phyloP scores from a whole-genome alignment of 2,329 filamentous ascomycete genomes.

The Rhinocladiella mackenziei region DNA sequence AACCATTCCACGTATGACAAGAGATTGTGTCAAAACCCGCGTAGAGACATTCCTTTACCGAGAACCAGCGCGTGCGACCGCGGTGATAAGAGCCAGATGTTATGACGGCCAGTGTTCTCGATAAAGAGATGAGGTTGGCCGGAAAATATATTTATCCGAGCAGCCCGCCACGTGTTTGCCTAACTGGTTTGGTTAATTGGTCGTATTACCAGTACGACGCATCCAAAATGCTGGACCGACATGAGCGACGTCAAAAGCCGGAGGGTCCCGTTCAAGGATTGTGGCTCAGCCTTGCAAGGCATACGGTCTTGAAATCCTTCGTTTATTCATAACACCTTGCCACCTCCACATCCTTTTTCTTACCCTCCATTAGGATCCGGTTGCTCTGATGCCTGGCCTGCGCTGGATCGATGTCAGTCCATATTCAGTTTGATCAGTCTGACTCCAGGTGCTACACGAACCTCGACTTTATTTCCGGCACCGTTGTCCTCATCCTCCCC shows the following conservation, averaged over 20 bases:
- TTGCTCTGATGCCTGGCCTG: slow-evolving; percentile 23
- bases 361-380: neutral
- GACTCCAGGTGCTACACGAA: slow-evolving; percentile 45
- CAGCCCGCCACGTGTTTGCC: neutral
- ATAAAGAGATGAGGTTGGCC: neutral
- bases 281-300: slow-evolving; percentile 22
- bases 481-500: slow-evolving; percentile 41
- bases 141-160: neutral
- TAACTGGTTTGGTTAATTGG: too few species aligned
- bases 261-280: neutral
- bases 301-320: neutral
- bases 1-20: too few species aligned
- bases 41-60: too few species aligned
- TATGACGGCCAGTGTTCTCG: too few species aligned
- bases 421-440: slow-evolving; percentile 42
- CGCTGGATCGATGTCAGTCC: slow-evolving; percentile 41
- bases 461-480: slow-evolving; percentile 46
- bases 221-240: too few species aligned
- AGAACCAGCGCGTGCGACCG: neutral
- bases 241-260: too few species aligned
- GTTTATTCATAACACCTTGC: slow-evolving; percentile 1
- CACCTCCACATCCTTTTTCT: neutral
- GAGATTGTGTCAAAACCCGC: too few species aligned
- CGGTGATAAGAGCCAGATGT: too few species aligned
- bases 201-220: neutral